Evolutionary conservation across 2,329 filamentous ascomycete species (phyloP).

Genomic region (Elsinoe australis): DNA sequence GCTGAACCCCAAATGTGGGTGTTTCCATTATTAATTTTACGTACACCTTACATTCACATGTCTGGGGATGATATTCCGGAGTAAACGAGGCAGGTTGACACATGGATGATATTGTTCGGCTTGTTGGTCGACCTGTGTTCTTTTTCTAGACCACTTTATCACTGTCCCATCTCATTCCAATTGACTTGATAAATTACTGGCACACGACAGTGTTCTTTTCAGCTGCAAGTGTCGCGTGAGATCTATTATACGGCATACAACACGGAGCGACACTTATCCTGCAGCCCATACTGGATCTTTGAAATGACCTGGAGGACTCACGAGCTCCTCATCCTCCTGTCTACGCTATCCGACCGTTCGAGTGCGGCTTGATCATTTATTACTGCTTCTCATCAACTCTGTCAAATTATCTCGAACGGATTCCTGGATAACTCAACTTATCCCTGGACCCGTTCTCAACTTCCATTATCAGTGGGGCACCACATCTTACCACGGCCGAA

Average conservation of each 20-base stretch:
- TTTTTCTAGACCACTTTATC: background rate
- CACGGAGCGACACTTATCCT: background rate
- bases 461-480: constrained; percentile 7
- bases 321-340: constrained; percentile 30
- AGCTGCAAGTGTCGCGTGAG: background rate
- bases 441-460: constrained; percentile 10
- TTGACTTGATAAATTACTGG: background rate
- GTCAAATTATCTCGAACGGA: constrained; percentile 13
- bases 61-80: background rate
- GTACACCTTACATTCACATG: constrained; percentile 6
- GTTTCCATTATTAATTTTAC: constrained; percentile 18
- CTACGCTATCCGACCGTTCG: constrained; percentile 26
- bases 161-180: too few relatives aligned
- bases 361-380: constrained; percentile 23
- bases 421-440: constrained; percentile 19
- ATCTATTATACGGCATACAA: background rate
- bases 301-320: constrained; percentile 32
- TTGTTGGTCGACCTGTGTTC: background rate
- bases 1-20: constrained; percentile 2
- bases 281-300: constrained; percentile 3
- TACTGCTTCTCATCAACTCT: constrained; percentile 6
- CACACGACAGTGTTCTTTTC: background rate
- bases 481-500: constrained; percentile 12
- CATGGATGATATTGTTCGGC: constrained; percentile 10
- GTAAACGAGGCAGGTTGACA: constrained; percentile 3